A percentile compares a stretch with the other conserved stretches of the same genome.
Conservation (phyloP, 345 rosid genomes). For the Gynandropsis gynandra region DNA sequence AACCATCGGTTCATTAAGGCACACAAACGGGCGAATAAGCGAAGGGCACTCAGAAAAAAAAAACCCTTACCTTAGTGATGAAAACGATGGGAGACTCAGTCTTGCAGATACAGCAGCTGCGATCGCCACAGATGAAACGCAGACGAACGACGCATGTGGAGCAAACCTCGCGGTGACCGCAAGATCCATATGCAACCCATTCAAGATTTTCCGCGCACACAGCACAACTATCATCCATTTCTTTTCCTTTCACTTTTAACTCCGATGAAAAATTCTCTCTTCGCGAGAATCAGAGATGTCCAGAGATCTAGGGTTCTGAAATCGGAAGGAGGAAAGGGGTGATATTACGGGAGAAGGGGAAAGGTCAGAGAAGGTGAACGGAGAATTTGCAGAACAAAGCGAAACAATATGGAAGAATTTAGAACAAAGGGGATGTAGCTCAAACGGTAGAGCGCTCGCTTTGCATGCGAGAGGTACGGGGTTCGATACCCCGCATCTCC, state of each 20-base stretch:
- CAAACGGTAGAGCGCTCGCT: constrained; percentile 81
- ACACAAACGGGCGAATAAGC: too few relatives aligned
- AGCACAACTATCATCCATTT: constrained; percentile 86
- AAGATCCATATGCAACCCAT: constrained; percentile 89
- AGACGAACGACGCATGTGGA: constrained; percentile 89
- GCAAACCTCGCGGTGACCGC: constrained; percentile 86
- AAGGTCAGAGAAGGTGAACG: too few relatives aligned
- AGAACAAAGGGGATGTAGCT: constrained; percentile 51
- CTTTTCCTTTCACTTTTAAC: neutral
- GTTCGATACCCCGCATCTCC: constrained; percentile 75
- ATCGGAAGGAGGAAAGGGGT: neutral
- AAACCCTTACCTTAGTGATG: constrained; percentile 72
- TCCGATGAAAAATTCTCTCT: constrained; percentile 7
- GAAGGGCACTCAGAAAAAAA: neutral
- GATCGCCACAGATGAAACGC: constrained; percentile 82
- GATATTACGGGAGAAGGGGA: too few relatives aligned
- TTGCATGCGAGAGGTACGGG: constrained; percentile 76
- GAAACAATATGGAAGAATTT: neutral
- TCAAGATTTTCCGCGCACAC: constrained; percentile 86
- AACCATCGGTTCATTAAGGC: too few relatives aligned
- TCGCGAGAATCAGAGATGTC: neutral
- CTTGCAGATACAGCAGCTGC: constrained; percentile 93
- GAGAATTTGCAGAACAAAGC: too few relatives aligned
- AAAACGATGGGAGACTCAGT: constrained; percentile 54
- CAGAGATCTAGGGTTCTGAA: neutral